A percentile compares a stretch with the other conserved stretches of the same genome.
phyloP scores from a whole-genome alignment of 192 early-diverging fungal genomes.

The Podila verticillata region DNA sequence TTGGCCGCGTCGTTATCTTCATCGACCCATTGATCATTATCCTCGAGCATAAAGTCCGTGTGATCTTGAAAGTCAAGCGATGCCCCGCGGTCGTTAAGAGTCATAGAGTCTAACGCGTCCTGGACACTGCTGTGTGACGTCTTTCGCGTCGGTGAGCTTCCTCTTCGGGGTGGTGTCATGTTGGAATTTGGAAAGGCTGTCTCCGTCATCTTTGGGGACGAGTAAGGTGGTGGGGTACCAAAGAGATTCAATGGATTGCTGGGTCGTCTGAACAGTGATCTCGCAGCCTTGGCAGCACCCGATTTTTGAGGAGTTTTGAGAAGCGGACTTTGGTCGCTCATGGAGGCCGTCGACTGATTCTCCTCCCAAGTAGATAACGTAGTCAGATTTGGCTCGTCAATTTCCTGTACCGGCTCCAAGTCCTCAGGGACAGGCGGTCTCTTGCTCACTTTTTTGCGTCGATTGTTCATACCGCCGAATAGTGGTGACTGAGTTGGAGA shows the following conservation, averaged over 20 bases:
- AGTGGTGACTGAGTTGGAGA: slow-evolving; percentile 27
- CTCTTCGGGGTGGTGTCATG: no score
- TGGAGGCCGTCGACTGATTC: no score
- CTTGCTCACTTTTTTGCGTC: slow-evolving; percentile 6
- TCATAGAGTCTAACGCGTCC: slow-evolving; percentile 29
- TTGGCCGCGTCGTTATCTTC: background rate
- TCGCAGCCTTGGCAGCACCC: slow-evolving; percentile 30
- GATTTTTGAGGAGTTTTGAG: slow-evolving; percentile 24
- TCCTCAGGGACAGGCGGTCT: slow-evolving; percentile 11
- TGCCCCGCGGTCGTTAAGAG: background rate
- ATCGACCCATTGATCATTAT: background rate
- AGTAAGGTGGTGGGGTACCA: background rate
- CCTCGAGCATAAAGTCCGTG: background rate
- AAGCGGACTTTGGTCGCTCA: slow-evolving; percentile 1
- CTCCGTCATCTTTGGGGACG: background rate
- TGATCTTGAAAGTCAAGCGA: no score
- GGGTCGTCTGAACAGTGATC: slow-evolving; percentile 22
- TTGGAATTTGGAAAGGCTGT: no score
- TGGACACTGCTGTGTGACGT: slow-evolving; percentile 5
- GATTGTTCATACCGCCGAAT: slow-evolving; percentile 39
- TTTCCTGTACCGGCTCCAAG: slow-evolving; percentile 10
- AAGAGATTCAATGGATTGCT: slow-evolving; percentile 6
- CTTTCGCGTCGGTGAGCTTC: no score
- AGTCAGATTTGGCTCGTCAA: background rate
- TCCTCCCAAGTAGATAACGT: background rate